phyloP scores from a whole-genome alignment of 192 early-diverging fungal species.

The Coemansia sp. region DNA sequence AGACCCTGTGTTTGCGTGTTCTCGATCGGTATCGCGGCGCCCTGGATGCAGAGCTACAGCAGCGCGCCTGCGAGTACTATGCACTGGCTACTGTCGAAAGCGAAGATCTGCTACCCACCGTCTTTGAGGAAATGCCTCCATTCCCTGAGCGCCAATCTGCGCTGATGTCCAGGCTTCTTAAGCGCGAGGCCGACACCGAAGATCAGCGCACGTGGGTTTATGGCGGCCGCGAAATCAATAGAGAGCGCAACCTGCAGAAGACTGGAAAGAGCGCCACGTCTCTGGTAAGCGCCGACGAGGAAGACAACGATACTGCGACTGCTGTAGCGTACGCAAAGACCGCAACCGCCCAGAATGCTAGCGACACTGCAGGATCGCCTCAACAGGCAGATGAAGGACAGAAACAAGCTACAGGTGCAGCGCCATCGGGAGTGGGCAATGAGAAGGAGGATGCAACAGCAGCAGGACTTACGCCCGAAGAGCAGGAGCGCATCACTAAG shows the following conservation, averaged over 20 bases:
- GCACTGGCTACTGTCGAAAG: slow-evolving; percentile 78
- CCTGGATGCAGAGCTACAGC: slow-evolving; percentile 94
- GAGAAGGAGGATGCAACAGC: neutral
- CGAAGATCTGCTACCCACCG: slow-evolving; percentile 85
- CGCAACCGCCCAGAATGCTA: neutral
- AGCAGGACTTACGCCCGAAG: slow-evolving; percentile 17
- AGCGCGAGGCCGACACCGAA: slow-evolving; percentile 87
- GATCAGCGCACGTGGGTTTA: slow-evolving; percentile 95
- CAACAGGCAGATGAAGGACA: too few species aligned
- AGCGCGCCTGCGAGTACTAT: slow-evolving; percentile 96
- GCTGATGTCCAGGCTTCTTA: slow-evolving; percentile 76
- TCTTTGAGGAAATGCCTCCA: slow-evolving; percentile 98
- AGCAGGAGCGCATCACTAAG: slow-evolving; percentile 21
- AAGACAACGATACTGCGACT: neutral
- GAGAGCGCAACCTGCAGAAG: slow-evolving; percentile 48
- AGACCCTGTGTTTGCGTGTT: slow-evolving; percentile 78
- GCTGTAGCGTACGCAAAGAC: neutral
- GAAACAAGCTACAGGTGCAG: neutral
- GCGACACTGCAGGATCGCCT: too few species aligned
- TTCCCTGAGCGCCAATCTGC: slow-evolving; percentile 94
- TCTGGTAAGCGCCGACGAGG: neutral
- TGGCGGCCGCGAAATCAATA: slow-evolving; percentile 82
- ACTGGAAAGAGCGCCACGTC: slow-evolving; percentile 5
- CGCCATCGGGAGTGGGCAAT: neutral
- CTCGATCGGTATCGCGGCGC: slow-evolving; percentile 87